Evolutionary conservation across 2,329 filamentous ascomycete genomes (phyloP).

Genomic region (Colletotrichum chrysophilum): DNA sequence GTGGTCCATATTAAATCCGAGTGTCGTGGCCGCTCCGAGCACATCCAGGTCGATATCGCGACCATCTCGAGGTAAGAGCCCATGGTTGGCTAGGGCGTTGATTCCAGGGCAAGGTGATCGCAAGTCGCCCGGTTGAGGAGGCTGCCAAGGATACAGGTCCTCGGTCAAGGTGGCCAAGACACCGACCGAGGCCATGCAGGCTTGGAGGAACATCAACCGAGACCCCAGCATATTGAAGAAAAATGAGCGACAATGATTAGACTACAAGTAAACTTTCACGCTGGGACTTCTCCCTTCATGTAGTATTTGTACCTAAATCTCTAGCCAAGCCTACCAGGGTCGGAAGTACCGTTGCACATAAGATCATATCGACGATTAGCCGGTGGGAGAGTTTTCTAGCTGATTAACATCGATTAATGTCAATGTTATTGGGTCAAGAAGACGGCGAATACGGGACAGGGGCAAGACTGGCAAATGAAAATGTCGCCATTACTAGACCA

Average conservation of each 20-base stretch:
- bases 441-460: not conserved
- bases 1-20: conserved; percentile 15
- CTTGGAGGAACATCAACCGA: not conserved
- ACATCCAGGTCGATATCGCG: not conserved
- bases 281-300: not conserved
- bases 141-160: not conserved
- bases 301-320: not conserved
- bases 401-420: not conserved
- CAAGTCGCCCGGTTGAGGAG: not conserved
- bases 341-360: not conserved
- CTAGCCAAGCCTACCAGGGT: not conserved
- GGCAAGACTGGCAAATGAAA: not conserved
- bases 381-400: not conserved
- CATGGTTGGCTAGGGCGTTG: conserved; percentile 27
- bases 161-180: not conserved
- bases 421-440: not conserved
- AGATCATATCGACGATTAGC: not conserved
- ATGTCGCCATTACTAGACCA: not conserved
- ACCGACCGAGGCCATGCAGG: not conserved
- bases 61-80: conserved; percentile 19
- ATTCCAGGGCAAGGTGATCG: conserved; percentile 26
- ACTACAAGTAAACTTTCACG: not conserved
- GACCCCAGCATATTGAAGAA: not conserved
- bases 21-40: not conserved
- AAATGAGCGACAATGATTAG: not conserved